Conservation (phyloP, 78 protist genomes). For the Chrysochromulina tobinii region DNA sequence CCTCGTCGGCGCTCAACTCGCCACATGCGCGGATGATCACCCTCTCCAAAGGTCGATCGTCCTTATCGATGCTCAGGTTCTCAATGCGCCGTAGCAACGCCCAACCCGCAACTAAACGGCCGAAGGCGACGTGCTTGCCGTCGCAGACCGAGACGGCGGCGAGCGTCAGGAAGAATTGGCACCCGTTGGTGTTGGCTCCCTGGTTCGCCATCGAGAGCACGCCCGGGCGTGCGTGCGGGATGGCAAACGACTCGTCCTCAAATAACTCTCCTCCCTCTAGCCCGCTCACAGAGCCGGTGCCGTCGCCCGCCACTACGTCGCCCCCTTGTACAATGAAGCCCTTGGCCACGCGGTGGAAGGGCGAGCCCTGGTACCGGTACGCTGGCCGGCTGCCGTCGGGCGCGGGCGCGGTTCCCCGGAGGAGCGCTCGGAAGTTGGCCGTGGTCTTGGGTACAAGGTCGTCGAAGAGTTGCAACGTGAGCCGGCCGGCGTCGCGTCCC, state of each 20-base stretch:
- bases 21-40: not conserved
- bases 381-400: not conserved
- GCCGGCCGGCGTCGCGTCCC: not conserved
- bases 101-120: constrained; percentile 30
- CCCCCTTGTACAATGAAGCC: constrained; percentile 42
- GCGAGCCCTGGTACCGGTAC: not conserved
- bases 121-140: constrained; percentile 83
- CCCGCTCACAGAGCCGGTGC: not conserved
- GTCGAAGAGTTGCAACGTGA: not conserved
- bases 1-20: not conserved
- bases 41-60: not conserved
- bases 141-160: constrained; percentile 68
- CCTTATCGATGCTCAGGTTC: not conserved
- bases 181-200: constrained; percentile 91
- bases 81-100: not conserved
- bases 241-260: not conserved
- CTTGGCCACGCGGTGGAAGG: constrained; percentile 35
- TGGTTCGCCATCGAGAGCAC: constrained; percentile 95
- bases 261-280: not conserved
- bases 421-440: not conserved
- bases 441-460: not conserved
- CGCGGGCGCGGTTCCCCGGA: not conserved
- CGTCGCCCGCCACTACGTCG: constrained; percentile 5
- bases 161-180: constrained; percentile 78
- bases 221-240: constrained; percentile 34